Evolutionary conservation across 306 rosid genomes (phyloP).

Genomic region (Medicago arabica): DNA sequence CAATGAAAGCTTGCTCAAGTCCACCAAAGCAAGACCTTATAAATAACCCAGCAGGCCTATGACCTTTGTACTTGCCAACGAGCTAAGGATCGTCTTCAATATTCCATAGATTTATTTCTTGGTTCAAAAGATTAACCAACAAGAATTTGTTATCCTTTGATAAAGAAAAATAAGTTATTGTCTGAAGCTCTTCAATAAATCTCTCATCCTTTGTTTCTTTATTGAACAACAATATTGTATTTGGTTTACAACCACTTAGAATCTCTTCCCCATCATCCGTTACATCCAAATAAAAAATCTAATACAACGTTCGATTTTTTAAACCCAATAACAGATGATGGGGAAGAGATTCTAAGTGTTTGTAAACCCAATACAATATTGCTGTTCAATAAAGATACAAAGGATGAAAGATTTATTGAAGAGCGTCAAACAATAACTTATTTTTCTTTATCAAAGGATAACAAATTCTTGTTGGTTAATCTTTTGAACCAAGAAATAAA

Average conservation of each 20-base stretch:
- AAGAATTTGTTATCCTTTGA: constrained; percentile 82
- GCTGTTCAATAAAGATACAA: constrained; percentile 80
- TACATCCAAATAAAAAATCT: constrained; percentile 89
- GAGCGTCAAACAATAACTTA: constrained; percentile 84
- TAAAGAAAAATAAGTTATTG: constrained; percentile 80
- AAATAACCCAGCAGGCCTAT: constrained; percentile 73
- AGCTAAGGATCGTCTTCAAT: constrained; percentile 72
- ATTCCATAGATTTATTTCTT: constrained; percentile 97
- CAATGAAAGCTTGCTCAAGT: constrained; percentile 81
- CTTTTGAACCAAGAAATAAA: constrained; percentile 96
- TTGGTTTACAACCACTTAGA: constrained; percentile 73
- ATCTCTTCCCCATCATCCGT: constrained; percentile 74
- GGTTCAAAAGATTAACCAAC: constrained; percentile 83
- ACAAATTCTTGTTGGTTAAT: constrained; percentile 74
- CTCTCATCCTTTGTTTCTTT: constrained; percentile 80
- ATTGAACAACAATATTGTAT: constrained; percentile 69
- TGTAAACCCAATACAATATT: constrained; percentile 65
- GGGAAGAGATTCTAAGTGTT: constrained; percentile 77
- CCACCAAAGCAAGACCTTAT: constrained; percentile 98
- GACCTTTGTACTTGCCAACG: constrained; percentile 82
- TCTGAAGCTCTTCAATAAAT: constrained; percentile 77
- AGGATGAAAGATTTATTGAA: constrained; percentile 73
- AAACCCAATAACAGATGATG: too few relatives aligned
- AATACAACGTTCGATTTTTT: too few relatives aligned
- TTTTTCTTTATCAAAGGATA: constrained; percentile 83